phyloP scores from a whole-genome alignment of 108 stramenopile species.

The Skeletonema costatum region DNA sequence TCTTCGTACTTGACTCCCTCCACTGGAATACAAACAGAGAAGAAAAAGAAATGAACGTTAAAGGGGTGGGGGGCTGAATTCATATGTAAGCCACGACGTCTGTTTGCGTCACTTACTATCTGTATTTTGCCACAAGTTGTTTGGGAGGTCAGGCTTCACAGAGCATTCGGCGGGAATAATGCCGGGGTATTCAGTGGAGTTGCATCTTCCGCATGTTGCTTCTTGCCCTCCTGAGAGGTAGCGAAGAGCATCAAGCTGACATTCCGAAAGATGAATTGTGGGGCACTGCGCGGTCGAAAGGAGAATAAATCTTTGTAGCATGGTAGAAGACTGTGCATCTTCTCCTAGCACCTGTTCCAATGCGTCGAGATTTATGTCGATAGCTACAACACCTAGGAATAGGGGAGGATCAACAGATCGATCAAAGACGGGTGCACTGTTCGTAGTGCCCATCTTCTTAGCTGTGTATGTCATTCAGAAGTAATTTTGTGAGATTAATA shows the following conservation, averaged over 20 bases:
- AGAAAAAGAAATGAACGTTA: not conserved
- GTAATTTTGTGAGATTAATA: too few species aligned
- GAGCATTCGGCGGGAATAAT: constrained; percentile 21
- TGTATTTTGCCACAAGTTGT: constrained; percentile 31
- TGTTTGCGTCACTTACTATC: constrained; percentile 14
- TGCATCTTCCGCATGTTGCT: constrained; percentile 33
- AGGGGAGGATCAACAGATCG: too few species aligned
- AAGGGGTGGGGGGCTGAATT: not conserved
- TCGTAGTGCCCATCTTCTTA: too few species aligned
- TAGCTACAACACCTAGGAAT: too few species aligned
- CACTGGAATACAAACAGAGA: not conserved
- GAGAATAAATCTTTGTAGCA: constrained; percentile 31
- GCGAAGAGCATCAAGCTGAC: constrained; percentile 39
- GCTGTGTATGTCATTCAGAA: not conserved
- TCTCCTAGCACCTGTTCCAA: constrained; percentile 29
- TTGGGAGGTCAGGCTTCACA: constrained; percentile 12
- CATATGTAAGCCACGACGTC: not conserved
- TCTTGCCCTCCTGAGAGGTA: constrained; percentile 23
- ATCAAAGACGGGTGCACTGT: too few species aligned
- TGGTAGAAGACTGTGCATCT: constrained; percentile 16
- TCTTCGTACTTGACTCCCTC: constrained; percentile 15
- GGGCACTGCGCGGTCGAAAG: constrained; percentile 44
- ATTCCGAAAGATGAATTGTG: constrained; percentile 22
- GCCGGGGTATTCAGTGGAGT: constrained; percentile 1
- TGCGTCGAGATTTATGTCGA: too few species aligned